These are phyloP conservation scores for Chernovozyma sophiae-reginae DNA, from an alignment of 1,139 yeast genomes.

Conservation along the genomic window DNA sequence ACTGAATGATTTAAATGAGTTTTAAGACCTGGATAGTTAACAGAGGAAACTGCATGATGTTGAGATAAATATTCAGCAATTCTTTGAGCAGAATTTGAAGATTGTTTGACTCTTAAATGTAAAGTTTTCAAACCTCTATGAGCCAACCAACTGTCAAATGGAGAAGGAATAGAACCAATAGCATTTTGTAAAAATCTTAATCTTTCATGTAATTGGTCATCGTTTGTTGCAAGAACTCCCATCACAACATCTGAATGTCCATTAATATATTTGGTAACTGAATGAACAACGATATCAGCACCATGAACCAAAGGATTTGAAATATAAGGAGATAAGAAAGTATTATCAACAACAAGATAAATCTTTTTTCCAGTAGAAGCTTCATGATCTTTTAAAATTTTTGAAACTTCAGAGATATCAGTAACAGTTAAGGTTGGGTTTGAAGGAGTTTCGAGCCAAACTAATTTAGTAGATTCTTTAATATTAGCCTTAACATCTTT, in stretches of 20 bases:
- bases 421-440: constrained; percentile 82
- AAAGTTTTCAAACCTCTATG: constrained; percentile 89
- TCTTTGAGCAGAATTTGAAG: constrained; percentile 60
- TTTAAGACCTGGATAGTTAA: constrained; percentile 79
- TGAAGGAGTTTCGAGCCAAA: constrained; percentile 89
- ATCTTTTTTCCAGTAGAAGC: constrained; percentile 45
- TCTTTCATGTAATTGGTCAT: constrained; percentile 55
- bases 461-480: constrained; percentile 62
- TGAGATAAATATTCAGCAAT: constrained; percentile 64
- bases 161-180: constrained; percentile 84
- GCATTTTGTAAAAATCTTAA: constrained; percentile 83
- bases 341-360: constrained; percentile 81
- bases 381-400: constrained; percentile 46
- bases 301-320: constrained; percentile 82
- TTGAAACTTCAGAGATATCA: constrained; percentile 60
- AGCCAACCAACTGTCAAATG: constrained; percentile 89
- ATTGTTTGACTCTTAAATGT: constrained; percentile 74
- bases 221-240: constrained; percentile 77
- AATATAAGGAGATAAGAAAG: constrained; percentile 89
- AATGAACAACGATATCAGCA: constrained; percentile 84
- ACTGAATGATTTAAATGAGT: constrained; percentile 61
- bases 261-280: constrained; percentile 86
- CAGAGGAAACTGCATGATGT: constrained; percentile 54
- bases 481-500: constrained; percentile 55
- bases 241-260: constrained; percentile 92